Evolutionary conservation across 2,329 filamentous ascomycete species (phyloP).

Genomic region (Talaromyces rugulosus): DNA sequence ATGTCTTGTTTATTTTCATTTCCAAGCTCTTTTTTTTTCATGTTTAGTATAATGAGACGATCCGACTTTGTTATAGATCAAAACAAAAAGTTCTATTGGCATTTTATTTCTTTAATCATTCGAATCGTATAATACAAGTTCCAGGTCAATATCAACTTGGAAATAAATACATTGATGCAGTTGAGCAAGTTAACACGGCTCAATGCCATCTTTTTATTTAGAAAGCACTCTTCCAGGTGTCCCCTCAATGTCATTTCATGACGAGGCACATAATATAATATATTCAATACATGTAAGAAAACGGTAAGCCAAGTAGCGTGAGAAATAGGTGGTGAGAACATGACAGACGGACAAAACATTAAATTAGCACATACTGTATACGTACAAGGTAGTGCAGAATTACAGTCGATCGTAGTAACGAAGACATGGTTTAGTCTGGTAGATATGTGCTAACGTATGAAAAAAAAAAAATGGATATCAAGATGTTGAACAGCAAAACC

Average conservation of each 20-base stretch:
- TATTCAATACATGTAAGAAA: neutral
- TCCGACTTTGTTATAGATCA: neutral
- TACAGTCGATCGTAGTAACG: neutral
- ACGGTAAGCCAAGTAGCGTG: too few species aligned
- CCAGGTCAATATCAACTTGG: neutral
- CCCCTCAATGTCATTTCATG: neutral
- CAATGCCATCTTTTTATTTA: neutral
- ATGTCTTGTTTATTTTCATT: neutral
- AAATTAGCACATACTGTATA: neutral
- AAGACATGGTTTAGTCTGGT: neutral
- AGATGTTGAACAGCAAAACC: neutral
- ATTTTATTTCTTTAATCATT: neutral
- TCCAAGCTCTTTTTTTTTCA: neutral
- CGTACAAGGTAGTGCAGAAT: neutral
- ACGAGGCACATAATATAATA: neutral
- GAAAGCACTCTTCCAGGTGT: neutral
- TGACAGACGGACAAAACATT: neutral
- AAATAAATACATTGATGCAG: too few species aligned
- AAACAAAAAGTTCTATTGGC: neutral
- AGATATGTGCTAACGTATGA: neutral
- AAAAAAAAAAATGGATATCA: neutral
- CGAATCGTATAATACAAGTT: neutral
- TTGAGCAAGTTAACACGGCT: neutral
- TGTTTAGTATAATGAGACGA: slow-evolving; percentile 2
- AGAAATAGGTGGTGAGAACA: neutral